Conservation (phyloP, 352 stramenopile species). For the Phytophthora vignae region DNA sequence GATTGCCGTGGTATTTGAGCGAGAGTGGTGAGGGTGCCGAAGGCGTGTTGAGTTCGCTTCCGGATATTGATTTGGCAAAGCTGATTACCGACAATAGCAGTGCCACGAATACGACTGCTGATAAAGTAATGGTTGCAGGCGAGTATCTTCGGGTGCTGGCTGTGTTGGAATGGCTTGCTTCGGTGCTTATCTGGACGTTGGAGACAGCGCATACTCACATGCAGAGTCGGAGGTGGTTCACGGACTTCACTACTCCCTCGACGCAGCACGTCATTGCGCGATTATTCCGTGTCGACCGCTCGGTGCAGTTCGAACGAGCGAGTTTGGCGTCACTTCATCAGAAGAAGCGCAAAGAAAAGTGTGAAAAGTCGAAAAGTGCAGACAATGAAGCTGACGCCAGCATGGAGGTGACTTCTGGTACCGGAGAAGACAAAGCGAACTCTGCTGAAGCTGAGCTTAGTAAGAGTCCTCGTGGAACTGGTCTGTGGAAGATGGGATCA, state of each 20-base stretch:
- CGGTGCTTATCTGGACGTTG: slow-evolving; percentile 80
- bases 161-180: slow-evolving; percentile 83
- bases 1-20: slow-evolving; percentile 47
- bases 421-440: slow-evolving; percentile 8
- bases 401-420: slow-evolving; percentile 22
- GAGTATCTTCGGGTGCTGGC: slow-evolving; percentile 77
- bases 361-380: not conserved
- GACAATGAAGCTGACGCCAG: slow-evolving; percentile 18
- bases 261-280: slow-evolving; percentile 66
- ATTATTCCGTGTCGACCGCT: slow-evolving; percentile 78
- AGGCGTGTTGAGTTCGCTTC: slow-evolving; percentile 66
- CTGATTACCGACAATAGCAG: slow-evolving; percentile 41
- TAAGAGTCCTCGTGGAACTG: slow-evolving; percentile 22
- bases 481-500: slow-evolving; percentile 86
- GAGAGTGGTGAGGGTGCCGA: slow-evolving; percentile 63
- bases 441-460: slow-evolving; percentile 2
- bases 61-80: slow-evolving; percentile 63
- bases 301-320: slow-evolving; percentile 78
- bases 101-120: slow-evolving; percentile 17
- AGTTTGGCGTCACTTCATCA: slow-evolving; percentile 64
- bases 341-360: slow-evolving; percentile 38
- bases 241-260: slow-evolving; percentile 65
- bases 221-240: slow-evolving; percentile 82
- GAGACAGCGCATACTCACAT: slow-evolving; percentile 74
- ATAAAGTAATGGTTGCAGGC: slow-evolving; percentile 55